A percentile compares a stretch with the other conserved stretches of the same genome.
Evolutionary conservation across 2,329 filamentous ascomycete genomes (phyloP).

Genomic region (Didymella sp.): DNA sequence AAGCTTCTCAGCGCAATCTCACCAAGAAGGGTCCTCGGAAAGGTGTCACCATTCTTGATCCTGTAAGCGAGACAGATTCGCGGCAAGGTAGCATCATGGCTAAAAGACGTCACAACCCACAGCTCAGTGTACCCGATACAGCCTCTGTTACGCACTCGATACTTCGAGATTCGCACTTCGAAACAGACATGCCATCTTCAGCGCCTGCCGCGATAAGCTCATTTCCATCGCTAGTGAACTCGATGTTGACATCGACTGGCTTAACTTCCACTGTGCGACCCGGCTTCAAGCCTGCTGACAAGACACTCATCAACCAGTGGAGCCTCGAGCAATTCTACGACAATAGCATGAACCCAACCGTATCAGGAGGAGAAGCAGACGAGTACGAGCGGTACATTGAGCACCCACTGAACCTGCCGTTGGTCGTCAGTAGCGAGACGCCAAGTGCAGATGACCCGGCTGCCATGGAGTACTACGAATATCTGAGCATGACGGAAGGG

Average conservation of each 20-base stretch:
- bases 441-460: conserved; percentile 58
- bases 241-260: conserved; percentile 37
- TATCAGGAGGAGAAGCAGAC: conserved; percentile 75
- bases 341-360: conserved; percentile 83
- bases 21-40: conserved; percentile 70
- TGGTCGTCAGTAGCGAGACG: conserved; percentile 75
- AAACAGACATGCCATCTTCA: conserved; percentile 36
- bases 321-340: conserved; percentile 85
- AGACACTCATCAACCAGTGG: conserved; percentile 83
- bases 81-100: conserved; percentile 28
- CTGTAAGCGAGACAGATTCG: conserved; percentile 53
- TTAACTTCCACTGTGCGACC: conserved; percentile 35
- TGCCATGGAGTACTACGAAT: conserved; percentile 77
- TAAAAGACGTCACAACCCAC: conserved; percentile 30
- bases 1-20: conserved; percentile 65
- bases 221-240: conserved; percentile 39
- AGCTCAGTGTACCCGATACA: conserved; percentile 40
- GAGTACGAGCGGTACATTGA: conserved; percentile 89
- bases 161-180: conserved; percentile 50
- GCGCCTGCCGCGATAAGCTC: conserved; percentile 24
- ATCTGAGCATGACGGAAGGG: conserved; percentile 66
- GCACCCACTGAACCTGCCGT: conserved; percentile 86
- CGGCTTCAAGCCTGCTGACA: conserved; percentile 67
- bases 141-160: conserved; percentile 52
- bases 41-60: conserved; percentile 73